Base-by-base conservation (phyloP, 495 filamentous ascomycete species). In the Aspergillus incahuasiensis region DNA sequence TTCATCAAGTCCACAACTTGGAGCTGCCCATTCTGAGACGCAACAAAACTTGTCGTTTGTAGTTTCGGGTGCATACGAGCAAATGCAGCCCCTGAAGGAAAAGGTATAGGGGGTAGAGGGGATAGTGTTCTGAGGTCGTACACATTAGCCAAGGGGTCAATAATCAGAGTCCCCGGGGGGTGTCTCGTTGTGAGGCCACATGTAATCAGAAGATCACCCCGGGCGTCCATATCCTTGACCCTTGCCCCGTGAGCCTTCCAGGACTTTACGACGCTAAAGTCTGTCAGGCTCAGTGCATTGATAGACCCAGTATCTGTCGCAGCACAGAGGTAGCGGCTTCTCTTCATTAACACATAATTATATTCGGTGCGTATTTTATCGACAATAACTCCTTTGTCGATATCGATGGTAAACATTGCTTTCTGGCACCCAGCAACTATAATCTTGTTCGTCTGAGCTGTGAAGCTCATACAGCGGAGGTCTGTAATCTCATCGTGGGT, bases 1-100 rank as follows among this genome's bases (percentile, higher is more conserved):
- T 99, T 97, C 84, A 95, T 90, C 5, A 99, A 76, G 65, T 99
- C 94, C 40, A 96, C 88, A 12, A 96, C 86, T 61, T 99, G 91
- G 56, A 97, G 83, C 69, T 96, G 91, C 0, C 95, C 94, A 40
- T 81, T 86, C 65, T 92, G 89, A 1, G 92, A 95, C 18, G 87
- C 85, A 52, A 97, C 87, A 59, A 97, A 89, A 64, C 86, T 89
- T 0, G 94, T 96, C 3, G 94, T 96, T 32, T 90, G 87, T 77
- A 97, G 86, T 51, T 88, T 86, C 8, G 95, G 95, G 68, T 99
- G 95, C 85, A 97, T 89, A 35, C 94, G 84, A 11, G 96, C 91
- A 73, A 89, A 92, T 19, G 92, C 92, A 7, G 92, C 92, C 1
- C 91, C 89, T 8, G 89, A 85, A 48, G 91, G 90, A 64, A 97